These are phyloP conservation scores for Mortierella sp. DNA, from an alignment of 371 early-diverging fungal species.

Conservation along the genomic window DNA sequence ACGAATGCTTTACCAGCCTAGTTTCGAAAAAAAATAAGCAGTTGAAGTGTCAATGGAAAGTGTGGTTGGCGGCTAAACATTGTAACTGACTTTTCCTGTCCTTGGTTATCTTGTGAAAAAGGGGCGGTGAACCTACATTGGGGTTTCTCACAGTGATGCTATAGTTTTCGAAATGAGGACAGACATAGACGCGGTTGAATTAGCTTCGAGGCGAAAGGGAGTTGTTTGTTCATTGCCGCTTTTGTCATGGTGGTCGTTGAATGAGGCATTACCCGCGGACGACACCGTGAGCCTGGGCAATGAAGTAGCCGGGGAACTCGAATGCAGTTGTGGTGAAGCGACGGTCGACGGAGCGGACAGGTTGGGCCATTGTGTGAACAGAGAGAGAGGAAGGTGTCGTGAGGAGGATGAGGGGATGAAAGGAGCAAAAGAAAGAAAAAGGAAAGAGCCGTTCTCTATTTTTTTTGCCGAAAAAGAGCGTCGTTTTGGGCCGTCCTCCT, in stretches of 20 bases:
- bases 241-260: background rate
- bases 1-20: slow-evolving; percentile 53
- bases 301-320: slow-evolving; percentile 41
- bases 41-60: background rate
- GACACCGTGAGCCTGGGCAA: slow-evolving; percentile 50
- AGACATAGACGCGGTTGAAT: no score
- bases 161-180: background rate
- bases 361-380: slow-evolving; percentile 32
- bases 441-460: background rate
- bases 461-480: background rate
- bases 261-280: slow-evolving; percentile 42
- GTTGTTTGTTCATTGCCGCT: background rate
- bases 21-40: background rate
- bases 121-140: slow-evolving; percentile 33
- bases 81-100: no score
- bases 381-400: background rate
- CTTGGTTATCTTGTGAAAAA: background rate
- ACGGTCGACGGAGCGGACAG: slow-evolving; percentile 53
- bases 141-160: slow-evolving; percentile 56
- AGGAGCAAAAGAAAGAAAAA: background rate
- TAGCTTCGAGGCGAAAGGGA: background rate
- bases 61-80: no score
- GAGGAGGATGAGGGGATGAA: background rate
- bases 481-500: background rate
- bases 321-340: slow-evolving; percentile 55